These are phyloP conservation scores for Candida namnaoensis DNA, from an alignment of 805 yeast species.

Conservation along the genomic window DNA sequence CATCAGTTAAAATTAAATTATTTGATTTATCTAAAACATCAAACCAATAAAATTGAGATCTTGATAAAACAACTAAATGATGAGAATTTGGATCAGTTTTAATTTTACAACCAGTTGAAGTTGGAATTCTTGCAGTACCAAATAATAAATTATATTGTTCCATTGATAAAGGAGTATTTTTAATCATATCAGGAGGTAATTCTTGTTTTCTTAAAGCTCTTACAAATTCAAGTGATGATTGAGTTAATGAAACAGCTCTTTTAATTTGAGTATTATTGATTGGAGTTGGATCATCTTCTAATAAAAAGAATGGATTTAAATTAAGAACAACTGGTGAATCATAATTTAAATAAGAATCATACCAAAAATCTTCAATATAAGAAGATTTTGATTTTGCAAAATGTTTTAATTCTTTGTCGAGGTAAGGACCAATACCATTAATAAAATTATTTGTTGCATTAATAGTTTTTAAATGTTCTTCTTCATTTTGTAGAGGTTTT, in stretches of 20 bases:
- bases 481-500: slow-evolving; percentile 73
- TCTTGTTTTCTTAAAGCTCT: slow-evolving; percentile 72
- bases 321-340: slow-evolving; percentile 90
- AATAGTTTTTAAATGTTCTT: slow-evolving; percentile 55
- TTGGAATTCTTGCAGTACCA: slow-evolving; percentile 85
- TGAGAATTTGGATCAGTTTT: slow-evolving; percentile 70
- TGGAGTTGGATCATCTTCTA: slow-evolving; percentile 84
- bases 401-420: slow-evolving; percentile 54
- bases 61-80: slow-evolving; percentile 75
- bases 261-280: slow-evolving; percentile 46
- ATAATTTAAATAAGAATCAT: slow-evolving; percentile 77
- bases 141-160: slow-evolving; percentile 83
- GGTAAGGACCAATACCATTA: slow-evolving; percentile 42
- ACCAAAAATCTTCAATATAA: slow-evolving; percentile 93
- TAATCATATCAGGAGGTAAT: slow-evolving; percentile 60
- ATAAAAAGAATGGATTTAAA: slow-evolving; percentile 80
- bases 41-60: slow-evolving; percentile 92
- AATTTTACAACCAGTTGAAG: slow-evolving; percentile 74
- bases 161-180: slow-evolving; percentile 74
- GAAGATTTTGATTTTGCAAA: slow-evolving; percentile 61
- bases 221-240: slow-evolving; percentile 71
- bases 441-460: slow-evolving; percentile 51
- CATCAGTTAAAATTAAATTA: slow-evolving; percentile 65
- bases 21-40: slow-evolving; percentile 75
- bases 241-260: slow-evolving; percentile 72